Base-by-base conservation (phyloP, 129 eudicot species). In the Tagetes erecta region DNA sequence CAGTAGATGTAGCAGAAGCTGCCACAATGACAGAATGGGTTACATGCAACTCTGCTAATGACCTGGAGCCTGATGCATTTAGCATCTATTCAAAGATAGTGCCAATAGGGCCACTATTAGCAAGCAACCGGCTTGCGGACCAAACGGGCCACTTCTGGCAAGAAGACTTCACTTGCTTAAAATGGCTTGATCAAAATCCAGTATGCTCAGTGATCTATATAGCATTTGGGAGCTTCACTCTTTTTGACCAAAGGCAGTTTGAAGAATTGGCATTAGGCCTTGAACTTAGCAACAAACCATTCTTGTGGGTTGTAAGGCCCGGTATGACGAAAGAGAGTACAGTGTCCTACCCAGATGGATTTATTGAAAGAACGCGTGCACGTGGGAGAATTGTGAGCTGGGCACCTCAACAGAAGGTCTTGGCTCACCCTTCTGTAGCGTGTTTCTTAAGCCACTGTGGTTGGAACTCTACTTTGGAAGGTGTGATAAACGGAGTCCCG, bases 381-480 rank as follows among this genome's bases (percentile, higher is more conserved):
- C 77, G 76, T 2, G 86, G 87, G 30, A 79, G 73, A 59, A 75
- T 86, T 0, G 96, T 86, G 3, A 81, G 84, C 60, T 89, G 95
- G 91, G 91, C 95, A 20, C 91, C 95, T 14, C 95, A 89, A 76
- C 91, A 89, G 40, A 76, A 73, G 74, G 85, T 88, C 13, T 65
- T 88, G 37, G 83, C 85, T 72, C 91, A 89, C 78, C 87, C 85
- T 34, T 84, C 91, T 1, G 53, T 76, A 11, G 88, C 83, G 52
- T 86, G 91, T 67, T 89, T 89, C 81, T 39, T 89, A 39, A 81
- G 87, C 3, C 91, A 88, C 70, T 88, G 95, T 55, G 95, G 95
- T 35, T 88, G 91, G 95, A 81, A 82, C 69, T 89, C 89, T 6
- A 81, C 82, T 3, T 52, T 89, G 64, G 91, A 89, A 64, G 84